Base-by-base conservation (phyloP, 768 basidiomycete species). In the Myochromella boudieri region DNA sequence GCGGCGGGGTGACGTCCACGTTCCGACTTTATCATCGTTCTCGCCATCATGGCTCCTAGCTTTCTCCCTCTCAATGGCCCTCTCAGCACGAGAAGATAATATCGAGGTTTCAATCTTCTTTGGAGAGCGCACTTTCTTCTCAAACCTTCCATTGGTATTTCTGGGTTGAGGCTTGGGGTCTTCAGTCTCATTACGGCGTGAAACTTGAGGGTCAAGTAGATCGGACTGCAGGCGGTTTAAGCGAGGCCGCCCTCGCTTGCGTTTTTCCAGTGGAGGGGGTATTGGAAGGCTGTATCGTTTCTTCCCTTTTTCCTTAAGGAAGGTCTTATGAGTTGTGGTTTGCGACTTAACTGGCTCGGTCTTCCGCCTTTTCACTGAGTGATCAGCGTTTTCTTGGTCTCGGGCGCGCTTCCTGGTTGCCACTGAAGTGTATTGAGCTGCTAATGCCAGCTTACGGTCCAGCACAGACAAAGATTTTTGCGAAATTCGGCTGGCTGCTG, bases 131-230 rank as follows among this genome's bases (percentile, higher is more conserved):
- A 67, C 70, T 60, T 85, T 85, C 68, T 77, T 82, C 27, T 82
- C 83, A 53, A 87, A 87, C 14, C 83, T 72, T 33, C 85, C 85
- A 52, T 86, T 85, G 14, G 64, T 65, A 42, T 80, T 77, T 47
- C 85, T 73, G 2, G 85, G 85, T 56, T 87, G 85, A 9, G 65
- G 61, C 45, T 65, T 72, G 25, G 61, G 48, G 32, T 54, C 52
- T 33, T 65, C 61, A 37, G 64, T 59, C 5, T 57, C 33, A 34
- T 34, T 17, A n/a, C 33, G 33, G 6, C 7, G 33, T n/a, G 33
- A 17, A 6, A 5, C 14, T 17, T 34, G 14, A 7, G 14, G 24
- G 17, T 10, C 42, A 15, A 47, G 47, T 32, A 47, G 44, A 29
- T 51, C 53, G 5, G 65, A 63, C 24, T 67, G 48, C 32, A 39